Conservation (phyloP, 2,329 filamentous ascomycete genomes). For the Polytolypa hystricis region DNA sequence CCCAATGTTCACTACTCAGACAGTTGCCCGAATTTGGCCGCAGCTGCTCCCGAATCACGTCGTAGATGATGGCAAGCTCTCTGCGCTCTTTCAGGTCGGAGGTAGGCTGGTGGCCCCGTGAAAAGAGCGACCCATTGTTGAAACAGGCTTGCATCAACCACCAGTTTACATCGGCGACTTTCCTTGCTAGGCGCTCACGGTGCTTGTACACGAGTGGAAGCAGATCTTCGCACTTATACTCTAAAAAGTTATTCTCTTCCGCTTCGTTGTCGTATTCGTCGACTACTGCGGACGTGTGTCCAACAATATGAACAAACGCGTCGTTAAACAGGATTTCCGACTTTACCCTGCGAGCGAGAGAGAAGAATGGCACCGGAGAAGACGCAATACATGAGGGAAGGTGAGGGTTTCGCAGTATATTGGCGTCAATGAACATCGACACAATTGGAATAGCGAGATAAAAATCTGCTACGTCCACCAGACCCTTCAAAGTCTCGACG, state of each 20-base stretch:
- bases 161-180: slow-evolving; percentile 1
- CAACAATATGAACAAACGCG: neutral
- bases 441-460: neutral
- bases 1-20: neutral
- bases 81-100: too few species aligned
- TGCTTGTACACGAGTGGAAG: neutral
- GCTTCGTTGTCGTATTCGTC: neutral
- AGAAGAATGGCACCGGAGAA: neutral
- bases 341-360: neutral
- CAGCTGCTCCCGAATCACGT: neutral
- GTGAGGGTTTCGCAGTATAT: neutral
- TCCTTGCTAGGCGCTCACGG: neutral
- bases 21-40: neutral
- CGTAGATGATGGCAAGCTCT: neutral
- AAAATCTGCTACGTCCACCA: neutral
- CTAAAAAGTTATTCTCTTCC: neutral
- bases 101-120: neutral
- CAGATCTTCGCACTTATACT: neutral
- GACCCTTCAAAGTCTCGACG: neutral
- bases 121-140: neutral
- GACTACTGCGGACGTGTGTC: neutral
- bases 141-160: neutral
- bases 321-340: neutral
- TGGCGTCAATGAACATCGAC: slow-evolving; percentile 1
- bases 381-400: neutral